Evolutionary conservation across 2,329 filamentous ascomycete genomes (phyloP).

Genomic region (Botrytis elliptica): DNA sequence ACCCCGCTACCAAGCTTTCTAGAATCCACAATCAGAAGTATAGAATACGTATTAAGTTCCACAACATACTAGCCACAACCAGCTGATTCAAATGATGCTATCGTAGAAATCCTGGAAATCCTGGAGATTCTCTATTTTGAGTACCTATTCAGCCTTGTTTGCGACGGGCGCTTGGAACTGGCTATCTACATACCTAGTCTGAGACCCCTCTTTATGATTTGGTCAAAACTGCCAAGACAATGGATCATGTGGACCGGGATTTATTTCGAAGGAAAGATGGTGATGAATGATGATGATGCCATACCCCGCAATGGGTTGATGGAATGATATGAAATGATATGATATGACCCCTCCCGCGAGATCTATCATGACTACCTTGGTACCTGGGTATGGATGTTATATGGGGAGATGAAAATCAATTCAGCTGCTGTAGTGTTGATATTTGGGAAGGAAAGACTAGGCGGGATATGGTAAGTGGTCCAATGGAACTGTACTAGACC

Average conservation of each 20-base stretch:
- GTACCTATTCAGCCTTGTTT: not conserved
- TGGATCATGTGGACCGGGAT: not conserved
- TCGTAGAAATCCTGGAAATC: no score
- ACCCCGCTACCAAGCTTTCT: conserved; percentile 19
- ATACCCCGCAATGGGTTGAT: not conserved
- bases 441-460: no score
- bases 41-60: not conserved
- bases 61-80: not conserved
- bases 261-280: no score
- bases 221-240: not conserved
- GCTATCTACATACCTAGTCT: not conserved
- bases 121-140: not conserved
- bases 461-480: no score
- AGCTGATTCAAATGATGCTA: not conserved
- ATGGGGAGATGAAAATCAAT: no score
- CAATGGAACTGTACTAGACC: no score
- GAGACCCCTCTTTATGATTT: not conserved
- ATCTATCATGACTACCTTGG: not conserved
- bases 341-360: no score
- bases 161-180: no score
- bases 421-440: no score
- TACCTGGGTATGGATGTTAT: no score
- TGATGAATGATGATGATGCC: conserved; percentile 3
- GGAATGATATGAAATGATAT: not conserved
- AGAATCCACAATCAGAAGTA: not conserved